phyloP scores from a whole-genome alignment of 257 asterid species.

The Leonotis leonurus region DNA sequence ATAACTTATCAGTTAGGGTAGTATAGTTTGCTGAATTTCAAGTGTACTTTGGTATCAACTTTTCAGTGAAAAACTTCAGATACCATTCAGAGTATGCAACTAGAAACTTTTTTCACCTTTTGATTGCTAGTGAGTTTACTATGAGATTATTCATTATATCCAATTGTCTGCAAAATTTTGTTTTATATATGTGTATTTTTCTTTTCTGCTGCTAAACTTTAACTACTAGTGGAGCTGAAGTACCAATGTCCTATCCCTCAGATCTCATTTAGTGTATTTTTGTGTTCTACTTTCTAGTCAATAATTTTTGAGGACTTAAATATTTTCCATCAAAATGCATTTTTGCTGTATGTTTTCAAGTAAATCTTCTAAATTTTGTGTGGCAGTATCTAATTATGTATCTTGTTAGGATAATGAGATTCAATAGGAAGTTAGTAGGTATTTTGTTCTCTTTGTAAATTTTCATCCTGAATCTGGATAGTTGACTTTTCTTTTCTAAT shows the following conservation, averaged over 20 bases:
- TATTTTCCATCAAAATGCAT: neutral
- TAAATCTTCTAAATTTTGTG: neutral
- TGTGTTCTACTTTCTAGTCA: neutral
- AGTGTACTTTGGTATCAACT: neutral
- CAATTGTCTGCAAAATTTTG: neutral
- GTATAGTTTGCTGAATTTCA: neutral
- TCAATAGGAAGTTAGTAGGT: neutral
- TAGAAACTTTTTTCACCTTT: neutral
- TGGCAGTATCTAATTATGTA: neutral
- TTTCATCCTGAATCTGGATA: neutral
- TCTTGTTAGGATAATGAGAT: neutral
- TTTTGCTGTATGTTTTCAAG: neutral
- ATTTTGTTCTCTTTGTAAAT: neutral
- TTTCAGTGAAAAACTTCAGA: neutral
- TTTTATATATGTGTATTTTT: neutral
- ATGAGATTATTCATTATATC: neutral
- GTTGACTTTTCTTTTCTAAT: neutral
- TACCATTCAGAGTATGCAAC: neutral
- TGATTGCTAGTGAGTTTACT: neutral
- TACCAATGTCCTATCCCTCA: neutral
- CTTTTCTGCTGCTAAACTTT: neutral
- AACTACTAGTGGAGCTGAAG: conserved; percentile 1
- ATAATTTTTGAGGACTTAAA: neutral
- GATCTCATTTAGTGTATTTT: neutral
- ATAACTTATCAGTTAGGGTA: conserved; percentile 1